Conservation (phyloP, 306 rosid genomes). For the Astragalus glycyphyllos region DNA sequence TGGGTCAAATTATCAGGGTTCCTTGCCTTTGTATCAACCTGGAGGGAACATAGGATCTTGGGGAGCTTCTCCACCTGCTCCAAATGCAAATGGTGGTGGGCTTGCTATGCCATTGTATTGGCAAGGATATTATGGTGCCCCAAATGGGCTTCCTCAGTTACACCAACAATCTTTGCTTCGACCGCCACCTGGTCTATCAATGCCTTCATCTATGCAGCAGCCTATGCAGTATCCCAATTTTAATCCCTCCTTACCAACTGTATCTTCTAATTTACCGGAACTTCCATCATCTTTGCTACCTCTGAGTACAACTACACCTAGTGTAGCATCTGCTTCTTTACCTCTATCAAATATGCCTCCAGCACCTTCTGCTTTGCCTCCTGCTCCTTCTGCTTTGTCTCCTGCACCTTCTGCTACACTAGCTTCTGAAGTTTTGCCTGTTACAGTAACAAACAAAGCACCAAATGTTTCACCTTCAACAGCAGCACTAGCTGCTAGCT, state of each 20-base stretch:
- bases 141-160: conserved; percentile 78
- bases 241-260: conserved; percentile 63
- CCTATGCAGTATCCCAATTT: conserved; percentile 80
- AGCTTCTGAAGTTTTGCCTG: conserved; percentile 63
- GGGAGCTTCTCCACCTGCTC: conserved; percentile 79
- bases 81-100: conserved; percentile 75
- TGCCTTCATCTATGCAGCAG: conserved; percentile 82
- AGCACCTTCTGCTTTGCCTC: conserved; percentile 44
- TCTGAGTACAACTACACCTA: conserved; percentile 49
- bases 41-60: conserved; percentile 81
- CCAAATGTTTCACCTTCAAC: conserved; percentile 53
- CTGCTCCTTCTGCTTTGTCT: conserved; percentile 45
- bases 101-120: conserved; percentile 92
- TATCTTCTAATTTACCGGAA: conserved; percentile 70
- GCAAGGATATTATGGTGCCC: conserved; percentile 95
- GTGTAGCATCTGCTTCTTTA: conserved; percentile 52
- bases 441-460: conserved; percentile 59
- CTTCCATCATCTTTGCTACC: conserved; percentile 61
- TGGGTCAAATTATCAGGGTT: conserved; percentile 76
- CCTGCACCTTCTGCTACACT: conserved; percentile 50
- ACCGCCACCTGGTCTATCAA: conserved; percentile 79
- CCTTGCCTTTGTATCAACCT: conserved; percentile 86
- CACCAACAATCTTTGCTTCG: conserved; percentile 83
- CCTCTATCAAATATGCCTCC: neutral
- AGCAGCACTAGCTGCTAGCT: conserved; percentile 47